A percentile compares a stretch with the other conserved stretches of the same genome.
Conservation (phyloP, 108 stramenopile species). For the Fragilaria radians region DNA sequence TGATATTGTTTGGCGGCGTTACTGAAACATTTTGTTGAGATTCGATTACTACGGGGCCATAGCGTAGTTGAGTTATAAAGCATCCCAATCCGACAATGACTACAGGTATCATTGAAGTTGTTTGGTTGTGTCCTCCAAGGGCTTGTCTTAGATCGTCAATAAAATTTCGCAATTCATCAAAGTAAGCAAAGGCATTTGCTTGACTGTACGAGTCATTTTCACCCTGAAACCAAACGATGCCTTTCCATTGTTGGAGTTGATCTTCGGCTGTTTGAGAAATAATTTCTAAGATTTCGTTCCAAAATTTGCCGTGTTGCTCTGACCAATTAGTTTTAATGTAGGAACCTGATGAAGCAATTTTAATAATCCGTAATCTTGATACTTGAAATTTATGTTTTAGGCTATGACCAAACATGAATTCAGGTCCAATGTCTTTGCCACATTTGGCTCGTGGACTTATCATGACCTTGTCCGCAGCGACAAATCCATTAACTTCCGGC, state of each 20-base stretch:
- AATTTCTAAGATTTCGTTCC: background rate
- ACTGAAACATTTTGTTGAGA: slow-evolving; percentile 1
- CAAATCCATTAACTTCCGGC: background rate
- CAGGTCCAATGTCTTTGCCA: background rate
- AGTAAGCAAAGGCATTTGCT: background rate
- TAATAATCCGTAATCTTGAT: background rate
- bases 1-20: background rate
- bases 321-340: background rate
- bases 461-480: background rate
- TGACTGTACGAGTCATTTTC: slow-evolving; percentile 4
- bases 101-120: slow-evolving; percentile 5
- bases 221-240: slow-evolving; percentile 15
- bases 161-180: background rate
- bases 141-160: background rate
- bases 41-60: background rate
- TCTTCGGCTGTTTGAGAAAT: background rate
- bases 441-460: background rate
- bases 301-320: background rate
- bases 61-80: background rate
- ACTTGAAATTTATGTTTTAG: too few species aligned
- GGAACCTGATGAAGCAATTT: background rate
- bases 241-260: slow-evolving; percentile 1
- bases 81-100: slow-evolving; percentile 6
- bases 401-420: slow-evolving; percentile 6
- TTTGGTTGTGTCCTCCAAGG: background rate